Evolutionary conservation across 495 filamentous ascomycete species (phyloP).

Genomic region (Trichodelitschia bisporula): DNA sequence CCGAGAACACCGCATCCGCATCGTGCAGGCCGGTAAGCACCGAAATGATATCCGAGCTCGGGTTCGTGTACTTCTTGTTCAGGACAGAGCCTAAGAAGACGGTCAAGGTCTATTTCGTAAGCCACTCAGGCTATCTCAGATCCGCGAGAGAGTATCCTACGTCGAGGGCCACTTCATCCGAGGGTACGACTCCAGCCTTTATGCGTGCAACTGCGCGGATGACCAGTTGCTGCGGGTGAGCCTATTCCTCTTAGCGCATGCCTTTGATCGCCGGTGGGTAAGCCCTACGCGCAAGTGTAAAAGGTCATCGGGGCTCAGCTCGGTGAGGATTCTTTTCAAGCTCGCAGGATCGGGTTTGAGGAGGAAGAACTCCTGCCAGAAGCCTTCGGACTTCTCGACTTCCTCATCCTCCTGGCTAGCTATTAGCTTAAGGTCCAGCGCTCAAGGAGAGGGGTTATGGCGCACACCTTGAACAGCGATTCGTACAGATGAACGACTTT

Average conservation of each 20-base stretch:
- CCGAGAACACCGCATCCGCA: conserved; percentile 62
- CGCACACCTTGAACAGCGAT: conserved; percentile 56
- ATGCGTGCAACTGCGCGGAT: conserved; percentile 41
- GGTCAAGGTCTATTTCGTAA: conserved; percentile 57
- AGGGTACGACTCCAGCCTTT: conserved; percentile 31
- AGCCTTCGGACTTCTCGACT: conserved; percentile 55
- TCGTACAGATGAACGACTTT: conserved; percentile 86
- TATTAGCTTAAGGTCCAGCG: no score
- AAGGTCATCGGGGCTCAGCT: conserved; percentile 45
- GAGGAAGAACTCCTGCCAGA: conserved; percentile 92
- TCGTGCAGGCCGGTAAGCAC: conserved; percentile 71
- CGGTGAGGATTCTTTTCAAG: conserved; percentile 39
- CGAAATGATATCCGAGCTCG: conserved; percentile 82
- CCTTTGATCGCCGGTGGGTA: neutral
- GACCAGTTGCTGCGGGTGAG: conserved; percentile 60
- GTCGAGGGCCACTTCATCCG: conserved; percentile 66
- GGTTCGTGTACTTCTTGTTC: conserved; percentile 81
- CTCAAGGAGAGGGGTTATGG: neutral
- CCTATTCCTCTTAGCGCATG: conserved; percentile 12
- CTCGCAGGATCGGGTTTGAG: conserved; percentile 46
- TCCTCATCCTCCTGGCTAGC: conserved; percentile 22
- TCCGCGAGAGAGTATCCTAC: conserved; percentile 25
- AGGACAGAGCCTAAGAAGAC: conserved; percentile 61
- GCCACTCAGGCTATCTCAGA: conserved; percentile 4
- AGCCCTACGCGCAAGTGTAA: conserved; percentile 38